phyloP scores from a whole-genome alignment of 2,329 filamentous ascomycete genomes.

The Hypoxylon rubiginosum region DNA sequence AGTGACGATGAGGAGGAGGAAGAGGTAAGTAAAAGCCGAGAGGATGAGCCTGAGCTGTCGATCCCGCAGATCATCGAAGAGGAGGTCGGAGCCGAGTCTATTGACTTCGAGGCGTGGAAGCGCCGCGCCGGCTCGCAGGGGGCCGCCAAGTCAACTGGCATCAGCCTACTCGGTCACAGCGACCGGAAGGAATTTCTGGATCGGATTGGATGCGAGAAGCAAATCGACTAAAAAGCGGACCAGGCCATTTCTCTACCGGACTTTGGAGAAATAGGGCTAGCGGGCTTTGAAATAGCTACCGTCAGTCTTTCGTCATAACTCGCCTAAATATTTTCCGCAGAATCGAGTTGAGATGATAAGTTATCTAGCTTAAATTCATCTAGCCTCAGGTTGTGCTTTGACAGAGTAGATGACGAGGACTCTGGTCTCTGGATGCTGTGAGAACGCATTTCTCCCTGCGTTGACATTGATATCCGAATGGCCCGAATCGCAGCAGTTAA shows the following conservation, averaged over 20 bases:
- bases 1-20: slow-evolving; percentile 86
- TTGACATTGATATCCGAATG: background rate
- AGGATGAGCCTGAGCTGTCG: slow-evolving; percentile 58
- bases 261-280: background rate
- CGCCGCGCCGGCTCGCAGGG: slow-evolving; percentile 66
- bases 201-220: slow-evolving; percentile 85
- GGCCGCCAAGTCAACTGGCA: slow-evolving; percentile 63
- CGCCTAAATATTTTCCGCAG: too few species aligned
- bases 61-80: slow-evolving; percentile 70
- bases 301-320: too few species aligned
- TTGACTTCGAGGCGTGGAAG: slow-evolving; percentile 74
- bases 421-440: background rate
- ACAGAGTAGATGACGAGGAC: background rate
- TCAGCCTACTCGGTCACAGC: slow-evolving; percentile 76
- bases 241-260: background rate
- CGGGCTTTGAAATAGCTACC: background rate
- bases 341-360: too few species aligned
- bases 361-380: background rate
- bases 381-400: background rate
- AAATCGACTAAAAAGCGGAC: slow-evolving; percentile 60
- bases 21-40: slow-evolving; percentile 55
- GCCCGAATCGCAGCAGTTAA: background rate
- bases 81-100: slow-evolving; percentile 79
- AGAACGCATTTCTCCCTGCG: too few species aligned
- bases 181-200: slow-evolving; percentile 84